These are phyloP conservation scores for Rheum nobile DNA, from an alignment of 148 eudicot species.

Conservation along the genomic window DNA sequence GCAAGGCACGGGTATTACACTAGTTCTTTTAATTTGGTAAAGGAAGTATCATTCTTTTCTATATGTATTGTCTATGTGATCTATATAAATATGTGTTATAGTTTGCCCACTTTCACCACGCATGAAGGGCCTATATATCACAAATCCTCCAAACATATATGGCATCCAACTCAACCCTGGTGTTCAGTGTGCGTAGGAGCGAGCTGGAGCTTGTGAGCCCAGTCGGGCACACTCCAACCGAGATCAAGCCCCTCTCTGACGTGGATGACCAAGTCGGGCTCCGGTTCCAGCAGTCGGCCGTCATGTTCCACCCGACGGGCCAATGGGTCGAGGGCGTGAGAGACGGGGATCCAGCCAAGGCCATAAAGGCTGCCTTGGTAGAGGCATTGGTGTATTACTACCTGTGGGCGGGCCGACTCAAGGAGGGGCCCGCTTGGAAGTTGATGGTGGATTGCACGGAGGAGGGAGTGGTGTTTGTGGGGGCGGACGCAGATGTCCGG, in stretches of 20 bases:
- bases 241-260: conserved; percentile 28
- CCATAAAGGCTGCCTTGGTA: conserved; percentile 27
- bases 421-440: conserved; percentile 22
- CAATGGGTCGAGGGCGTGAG: neutral
- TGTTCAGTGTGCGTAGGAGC: conserved; percentile 19
- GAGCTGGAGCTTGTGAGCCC: conserved; percentile 25
- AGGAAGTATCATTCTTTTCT: too few relatives aligned
- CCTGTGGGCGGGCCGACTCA: conserved; percentile 29
- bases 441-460: conserved; percentile 19
- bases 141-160: too few relatives aligned
- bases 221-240: conserved; percentile 22
- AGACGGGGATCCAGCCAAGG: conserved; percentile 16
- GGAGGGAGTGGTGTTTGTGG: conserved; percentile 15
- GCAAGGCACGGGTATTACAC: too few relatives aligned
- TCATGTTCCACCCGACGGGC: conserved; percentile 19
- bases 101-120: too few relatives aligned
- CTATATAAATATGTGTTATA: too few relatives aligned
- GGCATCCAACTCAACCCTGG: conserved; percentile 13
- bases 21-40: too few relatives aligned
- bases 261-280: conserved; percentile 35
- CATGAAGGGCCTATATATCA: too few relatives aligned
- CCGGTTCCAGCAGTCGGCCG: conserved; percentile 27
- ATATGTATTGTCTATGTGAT: too few relatives aligned
- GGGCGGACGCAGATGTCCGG: conserved; percentile 14
- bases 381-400: conserved; percentile 31